A percentile compares a stretch with the other conserved stretches of the same genome.
phyloP scores from a whole-genome alignment of 2,329 filamentous ascomycete species.

The Pseudogymnoascus sp. region DNA sequence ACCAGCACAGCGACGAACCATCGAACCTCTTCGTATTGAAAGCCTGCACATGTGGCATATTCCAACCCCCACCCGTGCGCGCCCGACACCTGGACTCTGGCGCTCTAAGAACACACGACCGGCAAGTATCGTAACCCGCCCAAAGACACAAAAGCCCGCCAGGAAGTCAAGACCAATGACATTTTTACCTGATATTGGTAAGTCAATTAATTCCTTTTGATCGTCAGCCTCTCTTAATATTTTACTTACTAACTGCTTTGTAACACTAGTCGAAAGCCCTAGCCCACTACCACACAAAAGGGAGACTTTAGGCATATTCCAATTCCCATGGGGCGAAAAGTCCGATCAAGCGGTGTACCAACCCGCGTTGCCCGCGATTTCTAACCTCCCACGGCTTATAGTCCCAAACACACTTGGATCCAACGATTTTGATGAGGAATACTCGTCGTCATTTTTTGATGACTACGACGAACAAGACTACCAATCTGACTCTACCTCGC shows the following conservation, averaged over 20 bases:
- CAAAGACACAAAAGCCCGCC: slow-evolving; percentile 45
- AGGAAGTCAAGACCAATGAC: slow-evolving; percentile 51
- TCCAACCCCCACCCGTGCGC: slow-evolving; percentile 14
- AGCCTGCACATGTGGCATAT: slow-evolving; percentile 26
- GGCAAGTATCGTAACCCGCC: slow-evolving; percentile 32
- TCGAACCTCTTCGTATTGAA: slow-evolving; percentile 17
- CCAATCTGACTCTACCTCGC: slow-evolving; percentile 23
- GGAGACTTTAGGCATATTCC: slow-evolving; percentile 56
- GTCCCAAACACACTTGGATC: background rate
- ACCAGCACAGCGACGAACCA: slow-evolving; percentile 18
- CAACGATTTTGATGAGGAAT: slow-evolving; percentile 15
- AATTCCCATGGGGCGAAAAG: slow-evolving; percentile 58
- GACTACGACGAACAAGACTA: slow-evolving; percentile 40
- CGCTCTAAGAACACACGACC: slow-evolving; percentile 22
- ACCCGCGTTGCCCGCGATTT: slow-evolving; percentile 28
- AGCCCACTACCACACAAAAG: slow-evolving; percentile 50
- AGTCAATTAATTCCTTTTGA: slow-evolving; percentile 4
- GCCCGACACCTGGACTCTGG: slow-evolving; percentile 23
- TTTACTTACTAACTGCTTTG: slow-evolving; percentile 13
- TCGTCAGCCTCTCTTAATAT: background rate
- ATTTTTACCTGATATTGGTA: slow-evolving; percentile 50
- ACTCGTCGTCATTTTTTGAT: slow-evolving; percentile 47
- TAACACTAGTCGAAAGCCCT: slow-evolving; percentile 46
- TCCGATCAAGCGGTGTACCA: slow-evolving; percentile 45
- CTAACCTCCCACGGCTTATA: background rate